A percentile compares a stretch with the other conserved stretches of the same genome.
phyloP scores from a whole-genome alignment of 495 filamentous ascomycete species.

The Parmelia sp. region DNA sequence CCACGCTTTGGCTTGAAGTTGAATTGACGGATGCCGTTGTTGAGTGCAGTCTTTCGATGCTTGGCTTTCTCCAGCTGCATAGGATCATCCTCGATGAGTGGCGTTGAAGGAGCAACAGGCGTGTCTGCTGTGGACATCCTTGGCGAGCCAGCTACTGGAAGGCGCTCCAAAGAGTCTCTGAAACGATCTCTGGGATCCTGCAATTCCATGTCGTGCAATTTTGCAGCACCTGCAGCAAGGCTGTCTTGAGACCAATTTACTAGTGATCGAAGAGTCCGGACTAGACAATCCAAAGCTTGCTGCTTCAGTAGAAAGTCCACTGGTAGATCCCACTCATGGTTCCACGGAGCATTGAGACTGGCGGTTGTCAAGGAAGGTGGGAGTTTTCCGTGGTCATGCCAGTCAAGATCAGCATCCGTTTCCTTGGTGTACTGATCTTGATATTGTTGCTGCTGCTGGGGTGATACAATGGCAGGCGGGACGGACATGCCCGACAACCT shows the following conservation, averaged over 20 bases:
- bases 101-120: conserved; percentile 63
- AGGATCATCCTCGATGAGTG: conserved; percentile 79
- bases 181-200: conserved; percentile 65
- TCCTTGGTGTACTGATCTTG: conserved; percentile 66
- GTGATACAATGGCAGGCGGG: conserved; percentile 62
- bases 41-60: conserved; percentile 84
- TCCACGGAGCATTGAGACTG: conserved; percentile 48
- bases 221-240: conserved; percentile 52
- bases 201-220: conserved; percentile 45
- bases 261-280: conserved; percentile 80
- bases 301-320: conserved; percentile 83
- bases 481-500: conserved; percentile 80
- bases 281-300: conserved; percentile 77
- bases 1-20: conserved; percentile 98
- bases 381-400: conserved; percentile 76
- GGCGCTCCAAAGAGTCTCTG: conserved; percentile 75
- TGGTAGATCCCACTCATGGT: conserved; percentile 63
- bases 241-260: conserved; percentile 87
- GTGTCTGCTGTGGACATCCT: conserved; percentile 48
- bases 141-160: conserved; percentile 43
- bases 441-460: conserved; percentile 74
- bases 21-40: conserved; percentile 83
- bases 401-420: conserved; percentile 54
- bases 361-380: conserved; percentile 80
- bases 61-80: conserved; percentile 88